Percentiles rank a stretch among this genome's conserved stretches.
Evolutionary conservation across 2,329 filamentous ascomycete species (phyloP).

Genomic region (Chalara sp.): DNA sequence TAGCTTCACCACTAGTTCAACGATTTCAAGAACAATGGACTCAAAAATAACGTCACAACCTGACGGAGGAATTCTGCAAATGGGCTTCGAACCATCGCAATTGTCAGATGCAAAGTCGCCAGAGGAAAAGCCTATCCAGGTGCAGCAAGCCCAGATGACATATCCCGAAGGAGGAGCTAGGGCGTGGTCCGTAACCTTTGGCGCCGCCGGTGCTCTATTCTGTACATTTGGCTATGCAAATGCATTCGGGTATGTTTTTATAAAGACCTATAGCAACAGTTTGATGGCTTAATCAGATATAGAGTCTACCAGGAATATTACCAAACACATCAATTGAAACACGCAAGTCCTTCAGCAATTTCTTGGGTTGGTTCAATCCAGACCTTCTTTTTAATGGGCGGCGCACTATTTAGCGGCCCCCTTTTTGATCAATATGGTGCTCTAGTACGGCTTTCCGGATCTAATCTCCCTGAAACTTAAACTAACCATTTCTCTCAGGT

Average conservation of each 20-base stretch:
- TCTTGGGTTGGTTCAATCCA: constrained; percentile 55
- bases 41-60: too few relatives aligned
- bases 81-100: too few relatives aligned
- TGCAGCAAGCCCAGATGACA: too few relatives aligned
- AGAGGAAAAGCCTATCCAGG: too few relatives aligned
- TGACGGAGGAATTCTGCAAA: too few relatives aligned
- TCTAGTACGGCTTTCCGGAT: constrained; percentile 28
- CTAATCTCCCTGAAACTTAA: constrained; percentile 33
- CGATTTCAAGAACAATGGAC: too few relatives aligned
- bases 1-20: too few relatives aligned
- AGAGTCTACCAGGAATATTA: constrained; percentile 54
- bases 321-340: constrained; percentile 37
- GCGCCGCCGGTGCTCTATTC: constrained; percentile 35
- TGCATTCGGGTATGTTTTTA: too few relatives aligned
- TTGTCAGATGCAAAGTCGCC: too few relatives aligned
- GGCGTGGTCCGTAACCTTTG: background rate
- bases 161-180: background rate
- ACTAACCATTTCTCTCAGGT: constrained; percentile 30
- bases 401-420: constrained; percentile 51
- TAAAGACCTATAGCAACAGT: too few relatives aligned
- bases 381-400: constrained; percentile 40
- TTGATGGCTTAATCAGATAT: too few relatives aligned
- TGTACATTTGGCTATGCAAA: constrained; percentile 43
- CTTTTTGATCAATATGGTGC: constrained; percentile 58
- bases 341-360: constrained; percentile 44